Evolutionary conservation across 2,329 filamentous ascomycete genomes (phyloP).

Genomic region (Orbilia ellipsospora): DNA sequence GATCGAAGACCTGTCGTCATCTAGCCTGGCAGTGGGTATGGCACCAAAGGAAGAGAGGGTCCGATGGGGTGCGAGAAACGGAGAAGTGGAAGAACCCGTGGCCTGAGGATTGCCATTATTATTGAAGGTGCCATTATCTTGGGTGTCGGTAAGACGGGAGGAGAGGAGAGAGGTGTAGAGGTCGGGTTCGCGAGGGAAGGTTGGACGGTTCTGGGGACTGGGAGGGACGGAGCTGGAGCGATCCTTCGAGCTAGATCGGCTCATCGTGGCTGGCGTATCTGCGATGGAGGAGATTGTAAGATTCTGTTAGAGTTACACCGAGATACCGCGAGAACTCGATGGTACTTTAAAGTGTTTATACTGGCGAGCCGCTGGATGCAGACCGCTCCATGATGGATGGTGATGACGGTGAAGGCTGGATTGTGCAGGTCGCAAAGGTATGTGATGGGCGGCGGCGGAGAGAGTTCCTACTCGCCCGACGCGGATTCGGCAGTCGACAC

Average conservation of each 20-base stretch:
- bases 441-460: too few relatives aligned
- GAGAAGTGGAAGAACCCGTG: constrained; percentile 65
- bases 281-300: too few relatives aligned
- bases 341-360: too few relatives aligned
- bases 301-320: too few relatives aligned
- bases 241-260: constrained; percentile 39
- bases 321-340: too few relatives aligned
- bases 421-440: too few relatives aligned
- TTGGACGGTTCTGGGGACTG: constrained; percentile 28
- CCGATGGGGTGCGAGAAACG: constrained; percentile 60
- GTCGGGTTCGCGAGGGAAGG: constrained; percentile 38
- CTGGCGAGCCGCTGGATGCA: too few relatives aligned
- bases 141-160: constrained; percentile 61
- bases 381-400: too few relatives aligned
- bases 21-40: constrained; percentile 48
- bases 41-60: constrained; percentile 60
- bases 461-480: too few relatives aligned
- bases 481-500: too few relatives aligned
- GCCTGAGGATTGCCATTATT: constrained; percentile 66
- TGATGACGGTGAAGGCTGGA: too few relatives aligned
- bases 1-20: constrained; percentile 61
- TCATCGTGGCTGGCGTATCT: constrained; percentile 17
- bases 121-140: constrained; percentile 81
- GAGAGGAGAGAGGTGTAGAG: constrained; percentile 51
- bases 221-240: constrained; percentile 37